Percentiles rank a stretch among this genome's conserved stretches.
These are phyloP conservation scores for Phytopythium mirpurense DNA, from an alignment of 352 stramenopile species.

Conservation along the genomic window DNA sequence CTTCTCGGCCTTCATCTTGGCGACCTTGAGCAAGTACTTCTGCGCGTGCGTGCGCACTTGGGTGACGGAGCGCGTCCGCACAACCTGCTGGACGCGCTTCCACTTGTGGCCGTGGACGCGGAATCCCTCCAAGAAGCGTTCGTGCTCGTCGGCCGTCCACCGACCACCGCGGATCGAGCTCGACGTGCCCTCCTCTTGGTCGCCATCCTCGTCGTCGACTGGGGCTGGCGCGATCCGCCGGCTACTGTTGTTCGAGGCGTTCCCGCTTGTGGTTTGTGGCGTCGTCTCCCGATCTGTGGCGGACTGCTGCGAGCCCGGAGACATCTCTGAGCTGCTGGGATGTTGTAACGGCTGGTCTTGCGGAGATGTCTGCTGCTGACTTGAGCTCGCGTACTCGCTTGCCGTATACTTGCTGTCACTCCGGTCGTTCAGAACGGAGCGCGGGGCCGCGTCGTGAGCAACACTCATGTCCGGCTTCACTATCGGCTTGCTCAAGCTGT, in stretches of 20 bases:
- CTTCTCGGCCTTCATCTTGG: constrained; percentile 83
- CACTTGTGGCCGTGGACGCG: constrained; percentile 87
- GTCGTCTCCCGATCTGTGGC: constrained; percentile 1
- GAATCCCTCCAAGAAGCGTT: constrained; percentile 83
- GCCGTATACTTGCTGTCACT: constrained; percentile 11
- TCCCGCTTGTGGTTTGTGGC: constrained; percentile 16
- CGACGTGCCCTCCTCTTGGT: constrained; percentile 38
- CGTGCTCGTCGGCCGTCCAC: constrained; percentile 83
- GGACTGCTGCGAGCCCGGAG: constrained; percentile 11
- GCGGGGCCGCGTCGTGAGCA: constrained; percentile 14
- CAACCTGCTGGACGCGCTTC: constrained; percentile 87
- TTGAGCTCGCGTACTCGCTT: neutral
- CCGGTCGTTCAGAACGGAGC: constrained; percentile 31
- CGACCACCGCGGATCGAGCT: constrained; percentile 71
- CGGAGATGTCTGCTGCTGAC: constrained; percentile 9
- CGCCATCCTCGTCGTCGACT: constrained; percentile 58
- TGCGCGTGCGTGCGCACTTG: constrained; percentile 87
- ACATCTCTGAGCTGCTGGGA: constrained; percentile 18
- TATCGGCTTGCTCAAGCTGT: constrained; percentile 64
- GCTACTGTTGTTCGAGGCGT: neutral
- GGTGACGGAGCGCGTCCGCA: constrained; percentile 82
- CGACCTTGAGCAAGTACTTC: constrained; percentile 88
- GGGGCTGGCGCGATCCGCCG: constrained; percentile 50
- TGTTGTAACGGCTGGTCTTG: constrained; percentile 6
- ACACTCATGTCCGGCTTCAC: constrained; percentile 41